Percentiles rank a stretch among this genome's conserved stretches.
These are phyloP conservation scores for Ogataea chonburiensis DNA, from an alignment of 805 yeast species.

Conservation along the genomic window DNA sequence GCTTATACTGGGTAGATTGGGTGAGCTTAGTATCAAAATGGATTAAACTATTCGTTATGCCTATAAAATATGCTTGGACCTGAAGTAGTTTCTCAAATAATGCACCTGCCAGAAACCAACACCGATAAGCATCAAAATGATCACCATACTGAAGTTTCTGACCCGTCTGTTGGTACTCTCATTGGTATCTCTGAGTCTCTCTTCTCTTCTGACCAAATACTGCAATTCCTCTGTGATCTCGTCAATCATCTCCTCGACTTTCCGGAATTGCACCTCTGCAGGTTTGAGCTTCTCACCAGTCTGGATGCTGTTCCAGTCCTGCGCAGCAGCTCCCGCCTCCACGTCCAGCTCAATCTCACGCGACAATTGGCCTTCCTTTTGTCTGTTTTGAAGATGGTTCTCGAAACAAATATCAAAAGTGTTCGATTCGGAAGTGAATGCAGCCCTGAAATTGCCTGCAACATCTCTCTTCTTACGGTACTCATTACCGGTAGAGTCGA, in stretches of 20 bases:
- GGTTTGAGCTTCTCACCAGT: constrained; percentile 93
- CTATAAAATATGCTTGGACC: constrained; percentile 73
- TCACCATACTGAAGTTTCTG: constrained; percentile 74
- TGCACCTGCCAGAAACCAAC: constrained; percentile 92
- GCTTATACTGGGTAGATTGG: constrained; percentile 47
- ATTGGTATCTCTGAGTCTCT: constrained; percentile 91
- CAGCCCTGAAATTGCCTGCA: constrained; percentile 67
- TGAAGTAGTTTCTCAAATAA: constrained; percentile 90
- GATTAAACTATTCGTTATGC: constrained; percentile 7
- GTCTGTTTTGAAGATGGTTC: constrained; percentile 48
- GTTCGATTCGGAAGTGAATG: constrained; percentile 79
- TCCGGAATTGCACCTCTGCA: constrained; percentile 83
- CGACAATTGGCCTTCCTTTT: constrained; percentile 41
- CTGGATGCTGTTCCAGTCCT: constrained; percentile 96
- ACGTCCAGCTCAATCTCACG: constrained; percentile 87
- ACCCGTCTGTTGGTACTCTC: constrained; percentile 95
- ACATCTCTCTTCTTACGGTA: constrained; percentile 76
- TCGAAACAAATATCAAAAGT: constrained; percentile 91
- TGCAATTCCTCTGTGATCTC: constrained; percentile 79
- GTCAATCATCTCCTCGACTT: constrained; percentile 79
- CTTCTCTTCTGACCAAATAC: constrained; percentile 85
- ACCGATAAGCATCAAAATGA: constrained; percentile 65
- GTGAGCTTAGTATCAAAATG: constrained; percentile 32
- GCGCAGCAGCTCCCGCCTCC: constrained; percentile 94
- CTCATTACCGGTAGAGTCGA: constrained; percentile 83